Evolutionary conservation across 202 grass and related monocot species (phyloP), one percentile per base, ranked within the genome.

Genomic region (Musa balbisiana): DNA sequence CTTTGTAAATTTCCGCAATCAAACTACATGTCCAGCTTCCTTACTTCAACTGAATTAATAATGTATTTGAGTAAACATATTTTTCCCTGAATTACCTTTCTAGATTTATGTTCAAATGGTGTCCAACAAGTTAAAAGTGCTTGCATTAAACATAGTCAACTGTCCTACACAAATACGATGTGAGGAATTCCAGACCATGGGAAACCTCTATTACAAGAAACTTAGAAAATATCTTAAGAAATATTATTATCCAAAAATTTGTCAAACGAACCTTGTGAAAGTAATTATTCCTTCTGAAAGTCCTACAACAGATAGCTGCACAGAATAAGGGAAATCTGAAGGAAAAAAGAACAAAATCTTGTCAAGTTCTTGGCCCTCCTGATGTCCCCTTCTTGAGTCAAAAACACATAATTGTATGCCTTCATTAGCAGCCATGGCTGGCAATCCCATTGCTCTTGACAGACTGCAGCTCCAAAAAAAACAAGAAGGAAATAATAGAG

Each of bases 321-420:
- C 82, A 24, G 90, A 82, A 77, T 92, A 92, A 83, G 91, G 88
- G 85, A 87, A 98, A 63, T 98, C 89, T 24, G 87, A 69, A 59
- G 95, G 95, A 76, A 85, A 85, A 81, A 98, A 98, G 85, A 85
- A 94, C 71, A 98, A 82, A 77, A 98, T 98, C 84, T 98, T 98
- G 83, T 98, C 95, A 50, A 94, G 87, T 84, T 98, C 95, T 88
- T 98, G 91, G 10, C 95, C 95, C 81, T 94, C 95, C 54, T 85
- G 81, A 75, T 94, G 91, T 51, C 95, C 94, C 75, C 95, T 90
- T 78, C 87, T 81, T 19, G 93, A 81, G 80, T 98, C 95, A 80
- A 98, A 94, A 63, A 98, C 79, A 59, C 91, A 98, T 25, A 98
- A 81, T 82, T 94, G 91, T 78, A 85, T 76, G 63, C 87, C 91